A percentile compares a stretch with the other conserved stretches of the same genome.
phyloP scores from a whole-genome alignment of 177 flowering plant genomes.

The Tripterygium wilfordii region DNA sequence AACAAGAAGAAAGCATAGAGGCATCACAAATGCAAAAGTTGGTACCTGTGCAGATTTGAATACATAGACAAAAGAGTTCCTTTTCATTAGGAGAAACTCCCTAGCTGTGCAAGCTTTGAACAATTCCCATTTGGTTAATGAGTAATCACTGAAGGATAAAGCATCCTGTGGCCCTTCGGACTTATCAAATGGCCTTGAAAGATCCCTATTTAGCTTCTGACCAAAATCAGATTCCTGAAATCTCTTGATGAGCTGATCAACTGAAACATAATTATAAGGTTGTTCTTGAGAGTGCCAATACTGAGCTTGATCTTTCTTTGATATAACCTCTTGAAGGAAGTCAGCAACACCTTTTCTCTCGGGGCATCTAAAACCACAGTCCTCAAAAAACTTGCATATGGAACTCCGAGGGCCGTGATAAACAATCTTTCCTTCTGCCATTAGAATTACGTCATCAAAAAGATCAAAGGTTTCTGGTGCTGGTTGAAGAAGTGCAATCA shows the following conservation, averaged over 20 bases:
- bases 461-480: slow-evolving; percentile 76
- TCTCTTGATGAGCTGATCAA: slow-evolving; percentile 19
- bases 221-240: slow-evolving; percentile 27
- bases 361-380: slow-evolving; percentile 70
- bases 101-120: slow-evolving; percentile 48
- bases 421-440: slow-evolving; percentile 67
- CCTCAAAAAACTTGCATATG: slow-evolving; percentile 45
- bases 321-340: slow-evolving; percentile 71
- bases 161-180: slow-evolving; percentile 25
- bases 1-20: neutral
- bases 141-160: slow-evolving; percentile 22
- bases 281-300: slow-evolving; percentile 35
- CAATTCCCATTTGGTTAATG: slow-evolving; percentile 34
- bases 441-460: slow-evolving; percentile 59
- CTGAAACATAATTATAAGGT: slow-evolving; percentile 32
- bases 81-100: slow-evolving; percentile 45
- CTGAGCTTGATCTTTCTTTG: slow-evolving; percentile 57
- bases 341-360: slow-evolving; percentile 76
- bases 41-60: slow-evolving; percentile 38
- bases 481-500: slow-evolving; percentile 76
- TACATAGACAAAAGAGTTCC: slow-evolving; percentile 41
- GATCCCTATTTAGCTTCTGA: slow-evolving; percentile 22
- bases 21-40: neutral
- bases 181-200: slow-evolving; percentile 25
- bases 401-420: slow-evolving; percentile 64